Evolutionary conservation across 495 filamentous ascomycete species (phyloP).

Genomic region (Xanthoparmelia taractica): DNA sequence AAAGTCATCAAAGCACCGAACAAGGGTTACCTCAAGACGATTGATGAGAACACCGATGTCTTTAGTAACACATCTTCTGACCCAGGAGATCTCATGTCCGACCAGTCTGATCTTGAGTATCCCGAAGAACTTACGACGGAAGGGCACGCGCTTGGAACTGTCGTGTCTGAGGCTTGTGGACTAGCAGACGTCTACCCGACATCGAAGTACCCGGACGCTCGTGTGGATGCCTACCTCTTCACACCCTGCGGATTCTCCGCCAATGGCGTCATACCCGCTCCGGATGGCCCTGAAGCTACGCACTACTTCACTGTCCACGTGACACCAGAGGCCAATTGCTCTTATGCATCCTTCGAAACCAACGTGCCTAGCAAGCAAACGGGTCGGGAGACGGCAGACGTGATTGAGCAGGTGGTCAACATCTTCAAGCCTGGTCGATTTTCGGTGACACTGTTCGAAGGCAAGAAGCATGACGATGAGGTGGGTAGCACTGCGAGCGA

Average conservation of each 20-base stretch:
- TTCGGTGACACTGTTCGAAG: conserved; percentile 94
- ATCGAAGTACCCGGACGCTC: conserved; percentile 81
- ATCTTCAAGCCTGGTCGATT: conserved; percentile 97
- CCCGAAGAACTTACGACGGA: conserved; percentile 78
- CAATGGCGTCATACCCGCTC: conserved; percentile 89
- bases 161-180: conserved; percentile 86
- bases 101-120: conserved; percentile 44
- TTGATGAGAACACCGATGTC: conserved; percentile 62
- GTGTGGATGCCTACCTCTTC: conserved; percentile 94
- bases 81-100: conserved; percentile 49
- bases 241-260: conserved; percentile 96
- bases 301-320: conserved; percentile 99
- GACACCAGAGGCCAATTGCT: conserved; percentile 94
- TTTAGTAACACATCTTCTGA: conserved; percentile 70
- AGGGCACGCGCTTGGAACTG: conserved; percentile 86
- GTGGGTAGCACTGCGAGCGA: conserved; percentile 32
- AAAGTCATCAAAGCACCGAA: neutral
- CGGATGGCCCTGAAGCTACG: conserved; percentile 52
- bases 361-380: conserved; percentile 89
- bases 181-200: conserved; percentile 84
- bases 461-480: conserved; percentile 52
- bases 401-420: conserved; percentile 84
- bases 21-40: conserved; percentile 34
- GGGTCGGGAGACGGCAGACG: conserved; percentile 79
- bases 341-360: conserved; percentile 98